These are phyloP conservation scores for Oryza glumipatula DNA, from an alignment of 176 grass and related monocot species.

Conservation along the genomic window DNA sequence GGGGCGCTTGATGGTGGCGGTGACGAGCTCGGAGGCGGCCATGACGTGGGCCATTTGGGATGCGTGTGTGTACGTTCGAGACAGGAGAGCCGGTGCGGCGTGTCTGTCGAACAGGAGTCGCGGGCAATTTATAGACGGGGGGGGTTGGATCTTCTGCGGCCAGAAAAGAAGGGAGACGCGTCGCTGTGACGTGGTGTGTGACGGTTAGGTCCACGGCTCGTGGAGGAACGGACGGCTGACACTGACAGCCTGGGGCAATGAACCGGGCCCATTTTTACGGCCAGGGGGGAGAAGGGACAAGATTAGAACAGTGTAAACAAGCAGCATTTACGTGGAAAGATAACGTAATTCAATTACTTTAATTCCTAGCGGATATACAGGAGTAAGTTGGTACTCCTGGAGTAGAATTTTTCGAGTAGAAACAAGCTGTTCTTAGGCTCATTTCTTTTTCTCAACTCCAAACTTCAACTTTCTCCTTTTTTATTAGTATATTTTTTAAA, in stretches of 20 bases:
- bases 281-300: constrained; percentile 26
- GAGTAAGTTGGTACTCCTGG: too few relatives aligned
- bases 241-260: constrained; percentile 30
- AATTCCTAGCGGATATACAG: too few relatives aligned
- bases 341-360: background rate
- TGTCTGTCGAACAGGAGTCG: background rate
- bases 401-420: too few relatives aligned
- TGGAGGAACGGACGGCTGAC: constrained; percentile 27
- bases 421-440: too few relatives aligned
- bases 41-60: constrained; percentile 47
- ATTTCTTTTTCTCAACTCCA: too few relatives aligned
- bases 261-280: constrained; percentile 43
- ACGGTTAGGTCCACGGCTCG: background rate
- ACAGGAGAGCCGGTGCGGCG: constrained; percentile 23
- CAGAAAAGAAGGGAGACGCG: background rate
- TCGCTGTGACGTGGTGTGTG: constrained; percentile 11
- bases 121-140: constrained; percentile 44
- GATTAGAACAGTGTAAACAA: background rate
- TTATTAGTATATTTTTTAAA: too few relatives aligned
- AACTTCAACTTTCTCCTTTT: too few relatives aligned
- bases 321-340: background rate
- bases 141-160: constrained; percentile 24
- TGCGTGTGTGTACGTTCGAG: background rate
- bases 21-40: constrained; percentile 43
- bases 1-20: constrained; percentile 48